These are phyloP conservation scores for Juncus effusus DNA, from an alignment of 176 grass and related monocot species.

Conservation along the genomic window DNA sequence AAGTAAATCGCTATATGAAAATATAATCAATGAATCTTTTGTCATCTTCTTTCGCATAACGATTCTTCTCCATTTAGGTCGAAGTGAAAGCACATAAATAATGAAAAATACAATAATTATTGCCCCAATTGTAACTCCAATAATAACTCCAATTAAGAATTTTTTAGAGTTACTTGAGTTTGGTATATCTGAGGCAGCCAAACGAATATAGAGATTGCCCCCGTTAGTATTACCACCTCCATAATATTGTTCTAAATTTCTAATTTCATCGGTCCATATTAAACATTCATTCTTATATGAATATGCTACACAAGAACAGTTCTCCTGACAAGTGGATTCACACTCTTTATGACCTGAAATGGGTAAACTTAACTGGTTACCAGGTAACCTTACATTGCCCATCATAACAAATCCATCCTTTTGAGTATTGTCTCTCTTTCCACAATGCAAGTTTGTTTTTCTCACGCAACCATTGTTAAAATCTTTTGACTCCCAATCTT, in stretches of 20 bases:
- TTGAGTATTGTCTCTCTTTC: neutral
- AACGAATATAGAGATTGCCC: too few species aligned
- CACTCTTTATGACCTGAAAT: conserved; percentile 25
- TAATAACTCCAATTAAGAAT: neutral
- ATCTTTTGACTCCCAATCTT: conserved; percentile 32
- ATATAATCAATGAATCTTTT: conserved; percentile 25
- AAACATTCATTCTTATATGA: conserved; percentile 26
- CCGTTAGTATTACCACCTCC: neutral
- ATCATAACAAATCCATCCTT: conserved; percentile 31
- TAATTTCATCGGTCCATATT: conserved; percentile 37
- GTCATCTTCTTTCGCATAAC: neutral
- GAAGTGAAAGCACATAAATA: conserved; percentile 1
- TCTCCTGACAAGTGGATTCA: conserved; percentile 32
- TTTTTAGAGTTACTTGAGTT: neutral
- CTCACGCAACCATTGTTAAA: conserved; percentile 27
- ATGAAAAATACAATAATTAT: neutral
- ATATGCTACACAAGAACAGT: conserved; percentile 45
- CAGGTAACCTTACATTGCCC: conserved; percentile 18
- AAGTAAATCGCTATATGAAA: conserved; percentile 29
- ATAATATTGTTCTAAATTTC: conserved; percentile 17
- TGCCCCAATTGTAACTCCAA: neutral
- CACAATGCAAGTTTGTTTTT: conserved; percentile 23
- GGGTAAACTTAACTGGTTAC: neutral
- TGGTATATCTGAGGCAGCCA: too few species aligned
- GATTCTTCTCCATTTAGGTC: conserved; percentile 3